Evolutionary conservation across 305 asterid genomes (phyloP).

Genomic region (Coffea humblotiana): DNA sequence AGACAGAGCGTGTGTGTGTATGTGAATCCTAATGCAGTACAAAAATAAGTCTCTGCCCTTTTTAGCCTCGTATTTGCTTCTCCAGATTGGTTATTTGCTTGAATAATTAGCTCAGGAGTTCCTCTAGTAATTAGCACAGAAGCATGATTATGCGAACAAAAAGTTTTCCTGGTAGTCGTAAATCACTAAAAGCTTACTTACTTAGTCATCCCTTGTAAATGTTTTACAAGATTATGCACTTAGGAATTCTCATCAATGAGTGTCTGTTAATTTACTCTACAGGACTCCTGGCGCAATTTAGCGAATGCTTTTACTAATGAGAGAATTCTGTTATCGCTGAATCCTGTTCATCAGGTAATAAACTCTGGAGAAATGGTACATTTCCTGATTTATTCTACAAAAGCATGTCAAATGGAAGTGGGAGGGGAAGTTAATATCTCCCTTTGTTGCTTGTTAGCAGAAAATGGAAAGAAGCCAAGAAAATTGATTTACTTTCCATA

Average conservation of each 20-base stretch:
- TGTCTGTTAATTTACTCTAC: slow-evolving; percentile 22
- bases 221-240: background rate
- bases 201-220: background rate
- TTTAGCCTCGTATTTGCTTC: background rate
- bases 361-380: background rate
- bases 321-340: slow-evolving; percentile 58
- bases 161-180: too few species aligned
- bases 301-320: slow-evolving; percentile 81
- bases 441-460: background rate
- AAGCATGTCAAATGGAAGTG: background rate
- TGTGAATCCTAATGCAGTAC: background rate
- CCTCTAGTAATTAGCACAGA: background rate
- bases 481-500: background rate
- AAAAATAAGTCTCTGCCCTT: background rate
- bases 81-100: slow-evolving; percentile 1
- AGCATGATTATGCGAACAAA: background rate
- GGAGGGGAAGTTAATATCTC: background rate
- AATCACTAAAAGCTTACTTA: too few species aligned
- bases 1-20: too few species aligned
- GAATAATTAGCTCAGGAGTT: background rate
- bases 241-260: background rate
- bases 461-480: background rate
- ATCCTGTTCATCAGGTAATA: slow-evolving; percentile 79
- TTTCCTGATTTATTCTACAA: background rate
- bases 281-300: slow-evolving; percentile 86